Evolutionary conservation across 2,329 filamentous ascomycete species (phyloP).

Genomic region (Fusarium mundagurra): DNA sequence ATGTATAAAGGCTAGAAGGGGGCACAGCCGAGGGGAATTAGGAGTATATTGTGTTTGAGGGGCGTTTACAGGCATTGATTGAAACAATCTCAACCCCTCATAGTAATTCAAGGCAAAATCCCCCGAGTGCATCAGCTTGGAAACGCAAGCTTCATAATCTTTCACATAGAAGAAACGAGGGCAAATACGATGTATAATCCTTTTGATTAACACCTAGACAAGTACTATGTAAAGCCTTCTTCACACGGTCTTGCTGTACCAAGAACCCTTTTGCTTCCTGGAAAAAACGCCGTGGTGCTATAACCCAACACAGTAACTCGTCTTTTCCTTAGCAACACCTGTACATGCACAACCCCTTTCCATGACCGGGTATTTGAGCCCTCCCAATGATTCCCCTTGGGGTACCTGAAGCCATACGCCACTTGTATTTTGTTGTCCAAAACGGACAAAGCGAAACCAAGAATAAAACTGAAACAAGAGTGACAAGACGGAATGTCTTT

Average conservation of each 20-base stretch:
- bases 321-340: constrained; percentile 25
- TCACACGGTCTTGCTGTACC: constrained; percentile 10
- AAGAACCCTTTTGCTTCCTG: constrained; percentile 29
- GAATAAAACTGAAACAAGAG: constrained; percentile 33
- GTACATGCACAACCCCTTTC: constrained; percentile 13
- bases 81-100: background rate
- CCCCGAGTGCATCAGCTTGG: background rate
- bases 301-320: constrained; percentile 31
- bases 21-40: background rate
- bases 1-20: background rate
- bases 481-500: constrained; percentile 31
- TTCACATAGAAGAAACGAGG: background rate
- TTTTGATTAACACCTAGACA: constrained; percentile 26
- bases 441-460: constrained; percentile 32
- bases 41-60: background rate
- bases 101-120: background rate
- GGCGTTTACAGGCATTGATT: background rate
- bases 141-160: background rate
- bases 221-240: constrained; percentile 1
- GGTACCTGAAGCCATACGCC: constrained; percentile 33
- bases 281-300: constrained; percentile 39
- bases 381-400: constrained; percentile 26
- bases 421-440: constrained; percentile 40
- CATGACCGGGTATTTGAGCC: constrained; percentile 27
- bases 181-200: constrained; percentile 1